Evolutionary conservation across 306 rosid genomes (phyloP).

Genomic region (Urtica urens): DNA sequence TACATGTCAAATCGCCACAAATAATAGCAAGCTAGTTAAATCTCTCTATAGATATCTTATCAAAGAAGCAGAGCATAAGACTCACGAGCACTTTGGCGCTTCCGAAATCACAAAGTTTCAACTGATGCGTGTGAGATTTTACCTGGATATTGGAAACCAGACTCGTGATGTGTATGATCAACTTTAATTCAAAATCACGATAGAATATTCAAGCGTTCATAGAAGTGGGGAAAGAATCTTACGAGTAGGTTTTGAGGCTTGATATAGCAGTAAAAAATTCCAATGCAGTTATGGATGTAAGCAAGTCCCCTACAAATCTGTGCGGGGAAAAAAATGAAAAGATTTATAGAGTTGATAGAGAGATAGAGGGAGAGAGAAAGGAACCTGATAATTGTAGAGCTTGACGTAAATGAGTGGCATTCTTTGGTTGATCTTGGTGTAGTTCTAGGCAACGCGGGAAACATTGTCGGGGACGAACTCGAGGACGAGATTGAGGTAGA

Average conservation of each 20-base stretch:
- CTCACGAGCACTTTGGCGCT: conserved; percentile 96
- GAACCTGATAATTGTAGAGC: conserved; percentile 92
- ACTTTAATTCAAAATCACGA: no score
- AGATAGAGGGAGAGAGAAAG: neutral
- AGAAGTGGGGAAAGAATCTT: no score
- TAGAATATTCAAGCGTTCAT: neutral
- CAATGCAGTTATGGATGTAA: conserved; percentile 88
- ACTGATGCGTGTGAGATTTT: conserved; percentile 96
- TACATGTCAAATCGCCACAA: no score
- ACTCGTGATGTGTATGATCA: no score
- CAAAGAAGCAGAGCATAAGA: conserved; percentile 13
- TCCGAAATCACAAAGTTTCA: conserved; percentile 95
- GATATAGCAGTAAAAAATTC: conserved; percentile 95
- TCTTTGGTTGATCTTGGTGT: conserved; percentile 80
- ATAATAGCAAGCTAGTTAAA: conserved; percentile 10
- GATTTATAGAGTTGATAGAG: neutral
- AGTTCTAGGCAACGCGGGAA: conserved; percentile 77
- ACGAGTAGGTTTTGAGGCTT: conserved; percentile 97
- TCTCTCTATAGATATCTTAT: conserved; percentile 16
- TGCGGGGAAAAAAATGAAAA: conserved; percentile 24
- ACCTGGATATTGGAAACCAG: conserved; percentile 74
- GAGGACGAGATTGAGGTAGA: conserved; percentile 90
- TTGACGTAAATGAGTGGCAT: conserved; percentile 94
- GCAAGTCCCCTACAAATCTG: conserved; percentile 99
- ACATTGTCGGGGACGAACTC: conserved; percentile 95